These are phyloP conservation scores for Calocybe cyanea DNA, from an alignment of 768 basidiomycete species.

Conservation along the genomic window DNA sequence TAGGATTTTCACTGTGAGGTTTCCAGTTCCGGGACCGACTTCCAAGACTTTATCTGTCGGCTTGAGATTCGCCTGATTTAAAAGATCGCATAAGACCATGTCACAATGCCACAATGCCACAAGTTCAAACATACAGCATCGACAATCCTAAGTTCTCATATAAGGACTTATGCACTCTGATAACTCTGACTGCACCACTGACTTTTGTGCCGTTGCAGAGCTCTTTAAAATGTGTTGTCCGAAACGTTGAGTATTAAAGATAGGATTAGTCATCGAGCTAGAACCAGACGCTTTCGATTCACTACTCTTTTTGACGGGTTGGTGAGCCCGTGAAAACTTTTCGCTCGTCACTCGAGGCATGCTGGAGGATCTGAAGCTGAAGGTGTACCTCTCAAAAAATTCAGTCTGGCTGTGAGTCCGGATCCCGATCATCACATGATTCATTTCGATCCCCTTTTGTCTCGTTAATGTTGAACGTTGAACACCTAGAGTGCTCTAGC, in stretches of 20 bases:
- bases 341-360: conserved; percentile 84
- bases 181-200: conserved; percentile 19
- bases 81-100: background rate
- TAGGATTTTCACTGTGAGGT: conserved; percentile 89
- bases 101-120: no score
- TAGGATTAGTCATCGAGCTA: conserved; percentile 76
- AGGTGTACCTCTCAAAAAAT: background rate
- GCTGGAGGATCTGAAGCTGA: background rate
- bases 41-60: conserved; percentile 96
- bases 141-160: conserved; percentile 31
- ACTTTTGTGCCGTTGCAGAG: conserved; percentile 88
- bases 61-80: conserved; percentile 74
- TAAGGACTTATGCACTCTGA: conserved; percentile 6
- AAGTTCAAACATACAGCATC: conserved; percentile 34
- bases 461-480: background rate
- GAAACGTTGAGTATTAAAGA: conserved; percentile 93
- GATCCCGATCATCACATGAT: background rate
- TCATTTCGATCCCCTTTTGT: background rate
- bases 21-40: conserved; percentile 97
- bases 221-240: conserved; percentile 99
- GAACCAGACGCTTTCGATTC: conserved; percentile 43
- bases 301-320: conserved; percentile 52
- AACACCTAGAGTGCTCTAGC: background rate
- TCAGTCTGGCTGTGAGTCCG: no score
- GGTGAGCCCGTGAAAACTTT: conserved; percentile 67